Evolutionary conservation across 768 basidiomycete species (phyloP).

Genomic region (Clavulina sp.): DNA sequence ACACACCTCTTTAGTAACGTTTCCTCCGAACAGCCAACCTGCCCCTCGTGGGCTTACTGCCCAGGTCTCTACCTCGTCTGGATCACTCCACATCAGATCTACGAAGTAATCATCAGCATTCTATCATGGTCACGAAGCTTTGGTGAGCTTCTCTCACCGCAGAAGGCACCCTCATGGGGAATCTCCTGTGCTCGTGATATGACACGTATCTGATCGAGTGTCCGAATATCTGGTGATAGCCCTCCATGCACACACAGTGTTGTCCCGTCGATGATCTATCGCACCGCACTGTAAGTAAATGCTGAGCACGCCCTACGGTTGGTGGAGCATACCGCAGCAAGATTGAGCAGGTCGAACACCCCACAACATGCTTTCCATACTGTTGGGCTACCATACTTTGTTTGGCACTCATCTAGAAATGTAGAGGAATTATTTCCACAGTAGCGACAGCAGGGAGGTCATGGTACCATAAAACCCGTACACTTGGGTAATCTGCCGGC

Average conservation of each 20-base stretch:
- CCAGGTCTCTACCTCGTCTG: conserved; percentile 90
- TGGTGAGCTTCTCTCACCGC: conserved; percentile 18
- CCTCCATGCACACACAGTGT: conserved; percentile 93
- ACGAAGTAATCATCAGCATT: conserved; percentile 2
- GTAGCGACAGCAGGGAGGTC: not conserved
- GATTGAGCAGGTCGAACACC: conserved; percentile 89
- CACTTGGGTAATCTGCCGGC: conserved; percentile 92
- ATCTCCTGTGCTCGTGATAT: conserved; percentile 40
- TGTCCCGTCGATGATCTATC: conserved; percentile 81
- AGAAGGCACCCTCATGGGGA: conserved; percentile 29
- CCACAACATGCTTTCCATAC: conserved; percentile 97
- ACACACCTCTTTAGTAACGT: conserved; percentile 65
- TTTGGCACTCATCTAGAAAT: conserved; percentile 73
- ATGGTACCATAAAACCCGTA: conserved; percentile 91
- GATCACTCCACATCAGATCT: conserved; percentile 99
- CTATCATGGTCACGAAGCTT: not conserved
- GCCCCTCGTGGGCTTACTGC: conserved; percentile 92
- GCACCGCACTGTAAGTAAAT: not conserved
- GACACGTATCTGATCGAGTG: conserved; percentile 85
- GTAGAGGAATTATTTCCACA: no score
- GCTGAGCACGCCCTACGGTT: no score
- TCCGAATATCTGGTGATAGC: conserved; percentile 87
- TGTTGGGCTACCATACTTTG: conserved; percentile 87
- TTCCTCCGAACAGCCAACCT: conserved; percentile 84
- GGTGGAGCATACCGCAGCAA: conserved; percentile 85